A percentile compares a stretch with the other conserved stretches of the same genome.
phyloP scores from a whole-genome alignment of 2,329 filamentous ascomycete genomes.

The Diaporthe humulicola region DNA sequence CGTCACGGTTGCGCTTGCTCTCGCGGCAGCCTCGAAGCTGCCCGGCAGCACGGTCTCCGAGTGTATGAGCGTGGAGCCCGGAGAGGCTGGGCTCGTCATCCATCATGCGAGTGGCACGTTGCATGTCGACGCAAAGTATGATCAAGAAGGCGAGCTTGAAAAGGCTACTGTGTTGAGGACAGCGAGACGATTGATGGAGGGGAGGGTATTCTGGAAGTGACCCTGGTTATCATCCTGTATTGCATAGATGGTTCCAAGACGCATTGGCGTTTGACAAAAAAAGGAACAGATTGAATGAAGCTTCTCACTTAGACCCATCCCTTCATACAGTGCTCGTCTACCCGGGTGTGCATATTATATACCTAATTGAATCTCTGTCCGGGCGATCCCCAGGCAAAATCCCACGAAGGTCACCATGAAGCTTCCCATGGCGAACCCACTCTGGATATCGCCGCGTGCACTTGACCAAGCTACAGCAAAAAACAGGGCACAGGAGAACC shows the following conservation, averaged over 20 bases:
- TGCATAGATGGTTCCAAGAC: too few species aligned
- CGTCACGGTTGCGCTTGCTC: slow-evolving; percentile 55
- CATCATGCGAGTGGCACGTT: slow-evolving; percentile 62
- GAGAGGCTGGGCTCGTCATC: slow-evolving; percentile 52
- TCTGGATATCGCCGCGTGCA: slow-evolving; percentile 43
- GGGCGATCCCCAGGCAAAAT: slow-evolving; percentile 41
- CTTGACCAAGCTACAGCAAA: slow-evolving; percentile 44
- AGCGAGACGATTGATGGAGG: slow-evolving; percentile 63
- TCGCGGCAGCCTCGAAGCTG: slow-evolving; percentile 55
- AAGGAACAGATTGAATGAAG: too few species aligned
- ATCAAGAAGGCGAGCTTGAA: slow-evolving; percentile 52
- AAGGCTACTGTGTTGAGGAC: slow-evolving; percentile 62
- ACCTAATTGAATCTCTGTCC: not conserved
- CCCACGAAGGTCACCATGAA: slow-evolving; percentile 45
- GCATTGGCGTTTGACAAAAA: too few species aligned
- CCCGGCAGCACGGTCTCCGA: slow-evolving; percentile 57
- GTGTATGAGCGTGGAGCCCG: slow-evolving; percentile 43
- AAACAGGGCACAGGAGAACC: slow-evolving; percentile 41
- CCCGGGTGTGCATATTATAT: not conserved
- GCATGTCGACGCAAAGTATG: slow-evolving; percentile 59
- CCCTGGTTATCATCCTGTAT: too few species aligned
- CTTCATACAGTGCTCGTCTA: too few species aligned
- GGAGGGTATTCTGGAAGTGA: slow-evolving; percentile 55
- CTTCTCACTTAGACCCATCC: too few species aligned
- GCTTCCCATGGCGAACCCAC: slow-evolving; percentile 45